Base-by-base conservation (phyloP, 2,329 filamentous ascomycete genomes). In the Plectosphaerella cucumerina region DNA sequence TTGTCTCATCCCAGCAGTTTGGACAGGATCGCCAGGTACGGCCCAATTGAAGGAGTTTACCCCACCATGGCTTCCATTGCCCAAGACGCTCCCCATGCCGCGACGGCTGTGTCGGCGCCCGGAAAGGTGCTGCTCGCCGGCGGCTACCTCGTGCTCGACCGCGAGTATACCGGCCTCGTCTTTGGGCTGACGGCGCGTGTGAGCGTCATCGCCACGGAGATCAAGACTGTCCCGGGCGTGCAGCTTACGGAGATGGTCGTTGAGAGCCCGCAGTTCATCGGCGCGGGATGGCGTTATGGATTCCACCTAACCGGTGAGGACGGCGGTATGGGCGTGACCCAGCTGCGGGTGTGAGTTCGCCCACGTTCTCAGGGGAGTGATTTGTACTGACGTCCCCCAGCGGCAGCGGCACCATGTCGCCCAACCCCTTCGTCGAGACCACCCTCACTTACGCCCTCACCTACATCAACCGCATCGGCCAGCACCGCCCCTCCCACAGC, bases 91-190 rank as follows among this genome's bases (percentile, higher is more conserved):
- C 21, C 37, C 50, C 14, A 44, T 31, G 50, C 59, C 61, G 71
- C 73, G 46, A 71, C 64, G 21, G 86, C 85, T 63, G 82, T 96
- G 58, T 97, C 94, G 56, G 93, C 94, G 20, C 94, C 94, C 17
- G 94, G 94, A 60, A 99, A 99, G 75, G 94, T 99, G 54, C 82
- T 99, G 57, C 81, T 97, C 49, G 90, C 93, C 4, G 94, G 94
- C 56, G 94, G 94, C 55, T 99, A 97, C 70, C 84, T 97, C 44
- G 93, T 97, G 20, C 85, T 99, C 44, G 93, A 97, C 73, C 84
- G 89, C 54, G 76, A 81, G 54, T 91, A 97, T 70, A 94, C 88
- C 3, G 93, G 86, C 23, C 71, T 90, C 50, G 80, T 90, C 54
- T 80, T 86, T 62, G 84, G 84, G 26, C 78, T 89, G 51, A 81